Percentiles rank a stretch among this genome's conserved stretches.
Conservation (phyloP, 1,284 basidiomycete genomes). For the Ganoderma multipileum region DNA sequence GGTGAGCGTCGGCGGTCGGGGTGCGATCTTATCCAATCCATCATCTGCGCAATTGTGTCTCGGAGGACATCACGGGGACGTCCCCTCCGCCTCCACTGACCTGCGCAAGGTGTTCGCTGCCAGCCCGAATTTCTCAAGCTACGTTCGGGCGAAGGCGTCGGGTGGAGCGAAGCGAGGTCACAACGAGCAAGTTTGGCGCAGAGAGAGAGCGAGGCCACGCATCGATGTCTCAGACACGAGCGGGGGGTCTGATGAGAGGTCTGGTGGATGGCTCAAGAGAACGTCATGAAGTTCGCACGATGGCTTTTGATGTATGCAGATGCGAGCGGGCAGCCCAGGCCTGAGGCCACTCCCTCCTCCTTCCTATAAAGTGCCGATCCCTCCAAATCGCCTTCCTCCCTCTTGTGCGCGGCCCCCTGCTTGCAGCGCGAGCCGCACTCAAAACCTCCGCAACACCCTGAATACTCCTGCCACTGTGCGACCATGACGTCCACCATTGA, state of each 20-base stretch:
- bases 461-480: background rate
- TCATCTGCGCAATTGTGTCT: constrained; percentile 5
- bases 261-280: background rate
- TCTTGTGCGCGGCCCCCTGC: constrained; percentile 11
- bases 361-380: constrained; percentile 12
- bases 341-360: background rate
- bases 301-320: background rate
- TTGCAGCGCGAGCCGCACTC: constrained; percentile 1
- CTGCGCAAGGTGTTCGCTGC: background rate
- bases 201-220: background rate
- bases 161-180: constrained; percentile 12
- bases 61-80: constrained; percentile 6
- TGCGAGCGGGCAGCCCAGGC: background rate
- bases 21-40: constrained; percentile 16
- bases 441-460: background rate
- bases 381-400: background rate
- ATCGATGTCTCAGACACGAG: background rate
- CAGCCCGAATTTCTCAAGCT: background rate
- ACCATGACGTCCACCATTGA: constrained; percentile 65
- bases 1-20: background rate
- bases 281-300: constrained; percentile 20
- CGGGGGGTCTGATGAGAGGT: background rate
- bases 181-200: background rate
- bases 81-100: background rate
- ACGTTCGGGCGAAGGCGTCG: background rate